A percentile compares a stretch with the other conserved stretches of the same genome.
These are phyloP conservation scores for Hymenochaete sp. DNA, from an alignment of 1,284 basidiomycete species.

Conservation along the genomic window DNA sequence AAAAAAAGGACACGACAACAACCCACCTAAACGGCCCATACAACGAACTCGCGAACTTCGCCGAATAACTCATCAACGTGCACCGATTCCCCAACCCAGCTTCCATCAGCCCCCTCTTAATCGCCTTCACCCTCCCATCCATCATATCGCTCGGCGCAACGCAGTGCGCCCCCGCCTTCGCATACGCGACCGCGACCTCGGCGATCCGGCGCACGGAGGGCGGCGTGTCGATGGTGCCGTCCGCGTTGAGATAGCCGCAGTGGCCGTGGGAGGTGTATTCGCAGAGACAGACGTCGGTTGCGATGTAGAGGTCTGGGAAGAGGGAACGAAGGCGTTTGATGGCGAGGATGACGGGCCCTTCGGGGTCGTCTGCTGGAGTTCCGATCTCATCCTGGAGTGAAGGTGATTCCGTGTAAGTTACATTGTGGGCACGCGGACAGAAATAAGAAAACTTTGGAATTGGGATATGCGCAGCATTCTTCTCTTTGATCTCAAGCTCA, in stretches of 20 bases:
- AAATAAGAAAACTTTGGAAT: no score
- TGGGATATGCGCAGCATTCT: no score
- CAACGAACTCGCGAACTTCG: constrained; percentile 94
- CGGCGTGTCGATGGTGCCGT: constrained; percentile 68
- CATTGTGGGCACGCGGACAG: no score
- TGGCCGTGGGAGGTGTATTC: constrained; percentile 99
- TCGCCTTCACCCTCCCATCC: constrained; percentile 89
- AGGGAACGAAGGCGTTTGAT: constrained; percentile 69
- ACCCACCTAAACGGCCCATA: constrained; percentile 92
- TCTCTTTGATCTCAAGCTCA: no score
- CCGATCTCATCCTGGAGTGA: constrained; percentile 66
- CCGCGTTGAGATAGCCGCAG: constrained; percentile 75
- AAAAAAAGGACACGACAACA: not conserved
- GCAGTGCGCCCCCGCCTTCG: constrained; percentile 90
- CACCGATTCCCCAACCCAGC: constrained; percentile 79
- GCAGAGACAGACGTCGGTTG: constrained; percentile 97
- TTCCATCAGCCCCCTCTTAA: constrained; percentile 82
- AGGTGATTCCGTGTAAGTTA: no score
- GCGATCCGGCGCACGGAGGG: constrained; percentile 82
- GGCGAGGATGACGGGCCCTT: constrained; percentile 90
- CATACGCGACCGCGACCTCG: constrained; percentile 89
- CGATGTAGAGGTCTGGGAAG: constrained; percentile 83
- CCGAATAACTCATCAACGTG: constrained; percentile 96
- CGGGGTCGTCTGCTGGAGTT: constrained; percentile 81
- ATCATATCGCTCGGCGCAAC: constrained; percentile 99